A percentile compares a stretch with the other conserved stretches of the same genome.
Conservation (phyloP, 805 yeast genomes). For the Metschnikowia chrysomelidarum region DNA sequence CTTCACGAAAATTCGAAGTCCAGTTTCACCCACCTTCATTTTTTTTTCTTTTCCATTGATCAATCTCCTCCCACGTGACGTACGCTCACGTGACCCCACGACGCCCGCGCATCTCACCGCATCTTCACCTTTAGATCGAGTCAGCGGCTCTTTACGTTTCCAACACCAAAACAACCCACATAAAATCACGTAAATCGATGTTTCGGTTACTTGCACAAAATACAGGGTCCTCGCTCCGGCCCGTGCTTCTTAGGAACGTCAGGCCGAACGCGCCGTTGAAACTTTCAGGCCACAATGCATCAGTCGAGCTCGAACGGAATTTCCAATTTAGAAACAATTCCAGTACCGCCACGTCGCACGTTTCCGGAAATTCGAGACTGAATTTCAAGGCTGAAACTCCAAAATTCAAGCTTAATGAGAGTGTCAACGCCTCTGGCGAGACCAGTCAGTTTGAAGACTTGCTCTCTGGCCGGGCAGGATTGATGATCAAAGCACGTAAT, state of each 20-base stretch:
- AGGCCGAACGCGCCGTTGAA: conserved; percentile 23
- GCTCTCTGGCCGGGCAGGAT: conserved; percentile 12
- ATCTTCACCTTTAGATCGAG: no score
- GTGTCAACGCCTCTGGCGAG: no score
- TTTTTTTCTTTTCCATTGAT: no score
- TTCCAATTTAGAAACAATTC: conserved; percentile 14
- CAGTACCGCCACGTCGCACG: neutral
- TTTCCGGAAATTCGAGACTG: conserved; percentile 5
- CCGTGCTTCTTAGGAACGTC: conserved; percentile 38
- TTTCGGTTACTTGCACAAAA: conserved; percentile 39
- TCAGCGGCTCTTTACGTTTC: no score
- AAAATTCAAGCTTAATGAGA: no score
- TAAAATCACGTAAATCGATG: conserved; percentile 28
- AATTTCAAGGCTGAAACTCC: no score
- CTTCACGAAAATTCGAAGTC: no score
- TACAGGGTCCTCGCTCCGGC: conserved; percentile 36
- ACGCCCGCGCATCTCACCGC: no score
- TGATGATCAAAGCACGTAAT: conserved; percentile 5
- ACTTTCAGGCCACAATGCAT: conserved; percentile 12
- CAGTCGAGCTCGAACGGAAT: conserved; percentile 14
- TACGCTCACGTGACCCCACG: no score
- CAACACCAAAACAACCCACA: neutral
- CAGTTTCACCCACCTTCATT: no score
- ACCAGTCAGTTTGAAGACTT: conserved; percentile 31
- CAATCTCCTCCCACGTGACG: no score